Conservation (phyloP, 2,329 filamentous ascomycete genomes). For the Claviceps purpurea region DNA sequence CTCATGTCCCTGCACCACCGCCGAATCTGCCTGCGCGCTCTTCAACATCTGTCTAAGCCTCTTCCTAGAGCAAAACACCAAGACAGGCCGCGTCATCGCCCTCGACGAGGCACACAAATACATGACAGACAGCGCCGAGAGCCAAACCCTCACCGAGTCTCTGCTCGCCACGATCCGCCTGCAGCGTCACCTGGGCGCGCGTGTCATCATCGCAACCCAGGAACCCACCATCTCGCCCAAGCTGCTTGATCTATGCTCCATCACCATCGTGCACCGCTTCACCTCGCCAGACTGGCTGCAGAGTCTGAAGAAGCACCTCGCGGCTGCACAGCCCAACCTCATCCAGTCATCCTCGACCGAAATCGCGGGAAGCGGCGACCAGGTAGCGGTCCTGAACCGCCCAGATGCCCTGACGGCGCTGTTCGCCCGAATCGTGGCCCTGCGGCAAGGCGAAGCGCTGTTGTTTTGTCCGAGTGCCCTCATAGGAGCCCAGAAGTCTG, state of each 20-base stretch:
- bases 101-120: constrained; percentile 73
- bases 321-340: constrained; percentile 12
- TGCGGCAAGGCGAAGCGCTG: constrained; percentile 31
- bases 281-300: constrained; percentile 50
- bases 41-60: constrained; percentile 60
- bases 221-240: constrained; percentile 58
- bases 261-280: constrained; percentile 64
- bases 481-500: constrained; percentile 8
- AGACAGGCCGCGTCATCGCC: constrained; percentile 46
- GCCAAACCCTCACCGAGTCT: constrained; percentile 43
- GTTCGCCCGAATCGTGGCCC: constrained; percentile 27
- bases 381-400: neutral
- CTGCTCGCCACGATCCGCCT: constrained; percentile 52
- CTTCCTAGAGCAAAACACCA: constrained; percentile 40
- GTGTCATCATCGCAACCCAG: constrained; percentile 62
- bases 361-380: neutral
- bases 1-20: constrained; percentile 56
- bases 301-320: constrained; percentile 31
- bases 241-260: constrained; percentile 56
- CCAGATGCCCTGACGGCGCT: constrained; percentile 14
- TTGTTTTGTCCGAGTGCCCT: constrained; percentile 33
- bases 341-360: neutral
- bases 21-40: constrained; percentile 52
- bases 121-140: constrained; percentile 43
- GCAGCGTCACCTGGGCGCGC: constrained; percentile 54